These are phyloP conservation scores for Ophiocordyceps camponoti-floridani DNA, from an alignment of 2,329 filamentous ascomycete species.

Conservation along the genomic window DNA sequence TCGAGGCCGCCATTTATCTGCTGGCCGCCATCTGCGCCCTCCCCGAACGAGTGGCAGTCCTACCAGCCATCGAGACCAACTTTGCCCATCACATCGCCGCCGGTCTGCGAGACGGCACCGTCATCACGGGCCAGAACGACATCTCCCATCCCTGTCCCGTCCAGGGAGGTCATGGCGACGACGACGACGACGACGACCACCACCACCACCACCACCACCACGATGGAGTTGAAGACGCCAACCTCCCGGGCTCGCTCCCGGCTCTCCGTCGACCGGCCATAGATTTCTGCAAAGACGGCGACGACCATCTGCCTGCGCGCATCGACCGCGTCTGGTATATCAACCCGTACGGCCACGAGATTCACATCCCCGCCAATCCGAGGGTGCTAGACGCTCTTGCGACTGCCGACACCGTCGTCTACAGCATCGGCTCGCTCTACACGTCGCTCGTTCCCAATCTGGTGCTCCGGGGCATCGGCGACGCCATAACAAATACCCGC, in stretches of 20 bases:
- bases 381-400: constrained; percentile 55
- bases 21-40: constrained; percentile 77
- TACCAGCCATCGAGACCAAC: constrained; percentile 86
- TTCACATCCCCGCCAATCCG: constrained; percentile 67
- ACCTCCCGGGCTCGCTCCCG: constrained; percentile 64
- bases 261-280: constrained; percentile 69
- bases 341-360: constrained; percentile 96
- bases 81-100: constrained; percentile 92
- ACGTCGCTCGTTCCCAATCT: constrained; percentile 76
- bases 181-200: constrained; percentile 59
- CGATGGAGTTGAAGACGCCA: constrained; percentile 60
- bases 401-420: constrained; percentile 53
- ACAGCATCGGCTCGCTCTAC: constrained; percentile 87
- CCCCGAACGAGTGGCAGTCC: constrained; percentile 54
- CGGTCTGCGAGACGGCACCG: constrained; percentile 53
- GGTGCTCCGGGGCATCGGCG: constrained; percentile 56
- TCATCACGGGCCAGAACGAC: constrained; percentile 82
- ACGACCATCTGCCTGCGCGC: constrained; percentile 57
- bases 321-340: constrained; percentile 91
- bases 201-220: constrained; percentile 50
- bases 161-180: constrained; percentile 18
- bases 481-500: constrained; percentile 25
- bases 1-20: constrained; percentile 84
- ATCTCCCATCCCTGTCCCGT: constrained; percentile 63
- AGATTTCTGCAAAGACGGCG: constrained; percentile 56